Percentiles rank a stretch among this genome's conserved stretches.
Evolutionary conservation across 2,329 filamentous ascomycete species (phyloP).

Genomic region (Colletotrichum cordylinicola): DNA sequence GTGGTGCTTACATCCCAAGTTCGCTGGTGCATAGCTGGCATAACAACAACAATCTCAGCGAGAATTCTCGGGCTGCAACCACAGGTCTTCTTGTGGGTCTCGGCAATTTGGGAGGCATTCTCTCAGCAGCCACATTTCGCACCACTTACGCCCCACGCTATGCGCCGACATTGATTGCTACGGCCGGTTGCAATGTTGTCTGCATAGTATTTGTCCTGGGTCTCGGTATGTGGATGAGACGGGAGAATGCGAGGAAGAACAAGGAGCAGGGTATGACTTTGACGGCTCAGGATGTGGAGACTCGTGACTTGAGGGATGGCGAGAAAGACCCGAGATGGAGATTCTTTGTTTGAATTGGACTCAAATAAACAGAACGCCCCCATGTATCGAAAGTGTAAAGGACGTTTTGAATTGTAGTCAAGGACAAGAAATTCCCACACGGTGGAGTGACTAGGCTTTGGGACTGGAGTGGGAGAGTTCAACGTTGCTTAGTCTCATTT

Average conservation of each 20-base stretch:
- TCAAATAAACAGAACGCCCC: no score
- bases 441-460: background rate
- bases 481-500: background rate
- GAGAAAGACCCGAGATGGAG: slow-evolving; percentile 42
- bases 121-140: slow-evolving; percentile 41
- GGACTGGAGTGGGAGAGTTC: fast-evolving
- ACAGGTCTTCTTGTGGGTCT: slow-evolving; percentile 53
- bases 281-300: slow-evolving; percentile 42
- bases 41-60: slow-evolving; percentile 49
- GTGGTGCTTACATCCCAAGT: slow-evolving; percentile 50
- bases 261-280: slow-evolving; percentile 38
- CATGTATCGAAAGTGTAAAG: background rate
- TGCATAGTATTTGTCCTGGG: slow-evolving; percentile 43
- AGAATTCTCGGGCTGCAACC: slow-evolving; percentile 49
- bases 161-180: slow-evolving; percentile 47
- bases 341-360: slow-evolving; percentile 29
- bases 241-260: slow-evolving; percentile 46
- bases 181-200: slow-evolving; percentile 45
- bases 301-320: slow-evolving; percentile 40
- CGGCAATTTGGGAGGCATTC: slow-evolving; percentile 53
- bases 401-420: fast-evolving
- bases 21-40: slow-evolving; percentile 57
- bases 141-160: slow-evolving; percentile 54
- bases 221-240: slow-evolving; percentile 50
- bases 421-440: background rate